phyloP scores from a whole-genome alignment of 2,329 filamentous ascomycete species.

The Paraconiothyrium sp. region DNA sequence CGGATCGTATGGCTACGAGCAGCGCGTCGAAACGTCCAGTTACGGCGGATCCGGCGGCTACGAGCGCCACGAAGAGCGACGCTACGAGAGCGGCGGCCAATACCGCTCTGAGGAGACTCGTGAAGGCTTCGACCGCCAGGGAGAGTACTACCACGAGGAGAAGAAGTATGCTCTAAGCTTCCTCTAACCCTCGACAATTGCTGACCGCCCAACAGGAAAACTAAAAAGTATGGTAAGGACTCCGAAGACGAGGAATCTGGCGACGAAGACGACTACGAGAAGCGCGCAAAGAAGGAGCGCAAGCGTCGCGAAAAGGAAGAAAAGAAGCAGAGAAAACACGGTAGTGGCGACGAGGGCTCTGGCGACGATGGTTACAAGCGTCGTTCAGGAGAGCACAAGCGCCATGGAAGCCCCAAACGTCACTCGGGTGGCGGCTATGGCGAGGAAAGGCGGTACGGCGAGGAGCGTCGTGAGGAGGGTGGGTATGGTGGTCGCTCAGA shows the following conservation, averaged over 20 bases:
- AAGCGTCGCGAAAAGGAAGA: constrained; percentile 54
- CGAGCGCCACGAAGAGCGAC: constrained; percentile 66
- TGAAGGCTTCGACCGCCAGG: constrained; percentile 48
- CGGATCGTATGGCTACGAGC: constrained; percentile 65
- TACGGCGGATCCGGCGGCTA: constrained; percentile 62
- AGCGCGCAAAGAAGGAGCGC: constrained; percentile 43
- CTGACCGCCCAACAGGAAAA: constrained; percentile 39
- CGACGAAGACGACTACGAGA: constrained; percentile 45
- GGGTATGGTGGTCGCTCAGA: constrained; percentile 5
- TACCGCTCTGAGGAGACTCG: constrained; percentile 50
- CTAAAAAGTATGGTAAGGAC: constrained; percentile 40
- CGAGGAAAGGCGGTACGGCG: constrained; percentile 36
- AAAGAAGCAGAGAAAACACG: constrained; percentile 51
- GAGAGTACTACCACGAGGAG: constrained; percentile 54
- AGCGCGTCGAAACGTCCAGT: constrained; percentile 65
- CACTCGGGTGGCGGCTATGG: constrained; percentile 34
- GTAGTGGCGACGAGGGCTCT: constrained; percentile 45
- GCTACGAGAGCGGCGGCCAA: constrained; percentile 56
- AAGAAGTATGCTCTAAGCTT: constrained; percentile 43
- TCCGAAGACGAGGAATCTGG: constrained; percentile 36
- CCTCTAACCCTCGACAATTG: constrained; percentile 14
- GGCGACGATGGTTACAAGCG: constrained; percentile 37
- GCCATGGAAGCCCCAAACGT: constrained; percentile 36
- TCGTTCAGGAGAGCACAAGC: constrained; percentile 30
- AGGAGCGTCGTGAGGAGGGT: constrained; percentile 22